Base-by-base conservation (phyloP, 352 stramenopile species). In the Phytophthora meadii region DNA sequence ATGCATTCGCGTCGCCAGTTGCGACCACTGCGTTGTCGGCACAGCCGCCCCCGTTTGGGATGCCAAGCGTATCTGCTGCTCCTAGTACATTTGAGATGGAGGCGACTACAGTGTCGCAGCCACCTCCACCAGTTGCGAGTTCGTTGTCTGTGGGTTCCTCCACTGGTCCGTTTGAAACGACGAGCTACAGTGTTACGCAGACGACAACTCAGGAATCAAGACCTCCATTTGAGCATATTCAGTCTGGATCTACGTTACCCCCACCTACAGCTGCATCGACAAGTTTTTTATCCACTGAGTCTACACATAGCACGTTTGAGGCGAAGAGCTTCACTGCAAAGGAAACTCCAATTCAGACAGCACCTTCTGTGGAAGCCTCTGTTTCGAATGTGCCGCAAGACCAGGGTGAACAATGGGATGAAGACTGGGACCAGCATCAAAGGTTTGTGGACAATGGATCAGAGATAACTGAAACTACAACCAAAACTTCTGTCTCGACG, bases 1-100 rank as follows among this genome's bases (percentile, higher is more conserved):
- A 77, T 28, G 60, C 53, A 3, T 51, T 74, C 44, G 59, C 53
- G 6, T 70, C 69, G 34, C 28, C 66, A 4, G 49, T 65, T 41
- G 66, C 56, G 3, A 61, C 45, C 15, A 17, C 58, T n/a, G 37
- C 50, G 32, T 40, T 39, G 24, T 17, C 54, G 15, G 24, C 49
- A 24, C 54, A 69, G 37, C 22, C 56, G 5, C 56, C 65, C 22
- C 36, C 47, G 14, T 34, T 60, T 40, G 41, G 46, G 11, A 50
- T 37, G 10, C 10, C 39, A 14, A 40, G n/a, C 46, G 36, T 22
- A 42, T 7, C 37, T 42, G 14, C 48, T 37, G 14, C 53, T 57
- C n/a, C 17, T 25, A 56, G 27, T 63, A 11, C 27, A 27, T 57
- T 60, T 28, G 50, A 68, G 32, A 47, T 44, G 11, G 60, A 70